phyloP scores from a whole-genome alignment of 169 alveolate genomes.

The Perkinsus olseni region DNA sequence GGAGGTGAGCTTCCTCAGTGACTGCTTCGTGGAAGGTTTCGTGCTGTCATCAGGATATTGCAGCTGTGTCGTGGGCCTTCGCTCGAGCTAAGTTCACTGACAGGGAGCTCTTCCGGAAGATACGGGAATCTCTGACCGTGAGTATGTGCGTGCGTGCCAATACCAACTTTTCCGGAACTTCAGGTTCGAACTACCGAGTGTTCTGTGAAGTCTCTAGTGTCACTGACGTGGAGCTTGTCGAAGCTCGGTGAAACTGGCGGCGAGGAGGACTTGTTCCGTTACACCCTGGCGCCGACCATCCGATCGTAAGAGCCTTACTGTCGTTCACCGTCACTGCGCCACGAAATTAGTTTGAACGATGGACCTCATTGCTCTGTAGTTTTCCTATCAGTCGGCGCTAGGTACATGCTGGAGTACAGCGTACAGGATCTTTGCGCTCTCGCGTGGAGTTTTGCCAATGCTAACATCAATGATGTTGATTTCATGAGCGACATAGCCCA shows the following conservation, averaged over 20 bases:
- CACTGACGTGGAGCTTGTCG: not conserved
- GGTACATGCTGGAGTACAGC: not conserved
- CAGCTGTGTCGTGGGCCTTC: conserved; percentile 29
- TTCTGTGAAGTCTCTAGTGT: not conserved
- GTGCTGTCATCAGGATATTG: conserved; percentile 12
- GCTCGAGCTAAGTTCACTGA: conserved; percentile 15
- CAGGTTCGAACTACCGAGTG: not conserved
- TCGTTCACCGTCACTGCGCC: not conserved
- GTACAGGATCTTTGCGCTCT: not conserved
- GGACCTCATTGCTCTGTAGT: too few relatives aligned
- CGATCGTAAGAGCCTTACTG: too few relatives aligned
- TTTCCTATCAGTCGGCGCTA: not conserved
- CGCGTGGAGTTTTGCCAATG: not conserved
- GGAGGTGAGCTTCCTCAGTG: too few relatives aligned
- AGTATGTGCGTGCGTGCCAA: not conserved
- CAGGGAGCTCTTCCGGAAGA: conserved; percentile 7
- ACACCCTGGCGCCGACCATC: not conserved
- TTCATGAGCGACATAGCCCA: not conserved
- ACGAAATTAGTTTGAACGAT: not conserved
- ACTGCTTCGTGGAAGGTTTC: too few relatives aligned
- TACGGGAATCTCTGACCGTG: not conserved
- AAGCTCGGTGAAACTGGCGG: not conserved
- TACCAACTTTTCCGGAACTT: not conserved
- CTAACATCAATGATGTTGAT: not conserved
- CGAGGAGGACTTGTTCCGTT: not conserved